phyloP scores from a whole-genome alignment of 2,329 filamentous ascomycete species.

The Colletotrichum abscissum region DNA sequence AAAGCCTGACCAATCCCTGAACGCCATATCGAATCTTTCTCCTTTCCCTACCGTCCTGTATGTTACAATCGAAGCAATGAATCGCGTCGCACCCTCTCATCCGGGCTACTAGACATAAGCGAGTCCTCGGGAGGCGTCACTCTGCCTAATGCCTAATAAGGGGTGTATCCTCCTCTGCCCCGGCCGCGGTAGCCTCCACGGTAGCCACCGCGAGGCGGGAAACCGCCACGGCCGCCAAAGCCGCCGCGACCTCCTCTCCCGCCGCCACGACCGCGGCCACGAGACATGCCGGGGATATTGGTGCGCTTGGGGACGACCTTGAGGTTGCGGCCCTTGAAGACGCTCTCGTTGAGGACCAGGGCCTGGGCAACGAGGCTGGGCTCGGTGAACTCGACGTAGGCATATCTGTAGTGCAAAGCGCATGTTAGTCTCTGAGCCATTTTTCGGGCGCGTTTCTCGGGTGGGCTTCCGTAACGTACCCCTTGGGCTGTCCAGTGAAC shows the following conservation, averaged over 20 bases:
- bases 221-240: constrained; percentile 65
- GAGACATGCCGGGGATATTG: constrained; percentile 93
- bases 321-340: constrained; percentile 93
- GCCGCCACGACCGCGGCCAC: constrained; percentile 75
- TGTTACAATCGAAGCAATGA: constrained; percentile 33
- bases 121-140: background rate
- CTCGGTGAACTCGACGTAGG: constrained; percentile 98
- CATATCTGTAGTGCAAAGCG: constrained; percentile 73
- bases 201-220: constrained; percentile 68
- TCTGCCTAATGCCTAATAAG: constrained; percentile 62
- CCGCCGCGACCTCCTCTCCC: constrained; percentile 63
- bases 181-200: constrained; percentile 76
- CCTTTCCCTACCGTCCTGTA: constrained; percentile 29
- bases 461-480: constrained; percentile 69
- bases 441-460: background rate
- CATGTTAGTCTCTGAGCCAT: background rate
- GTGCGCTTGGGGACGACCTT: constrained; percentile 97
- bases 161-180: constrained; percentile 71
- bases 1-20: constrained; percentile 28
- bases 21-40: constrained; percentile 31
- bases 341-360: constrained; percentile 93
- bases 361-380: constrained; percentile 93
- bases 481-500: constrained; percentile 99
- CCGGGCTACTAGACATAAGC: background rate
- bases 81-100: constrained; percentile 3